A percentile compares a stretch with the other conserved stretches of the same genome.
Conservation (phyloP, 331 rosid genomes). For the Phaseolus coccineus region DNA sequence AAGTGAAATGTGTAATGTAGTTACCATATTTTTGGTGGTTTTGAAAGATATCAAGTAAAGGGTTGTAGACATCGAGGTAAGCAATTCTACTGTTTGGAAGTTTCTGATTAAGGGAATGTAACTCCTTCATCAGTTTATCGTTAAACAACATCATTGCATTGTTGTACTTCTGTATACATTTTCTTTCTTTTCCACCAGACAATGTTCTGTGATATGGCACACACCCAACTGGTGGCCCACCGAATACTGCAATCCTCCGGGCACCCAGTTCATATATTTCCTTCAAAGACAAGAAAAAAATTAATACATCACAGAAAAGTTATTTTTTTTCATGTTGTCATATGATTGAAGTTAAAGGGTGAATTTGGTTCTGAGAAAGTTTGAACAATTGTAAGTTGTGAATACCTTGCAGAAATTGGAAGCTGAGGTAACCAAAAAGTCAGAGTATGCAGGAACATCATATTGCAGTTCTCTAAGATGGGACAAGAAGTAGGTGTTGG, state of each 20-base stretch:
- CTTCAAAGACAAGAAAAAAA: conserved; percentile 23
- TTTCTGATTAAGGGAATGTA: conserved; percentile 36
- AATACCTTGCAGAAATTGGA: conserved; percentile 54
- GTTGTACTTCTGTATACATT: conserved; percentile 50
- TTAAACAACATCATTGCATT: conserved; percentile 56
- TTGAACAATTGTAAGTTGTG: too few species aligned
- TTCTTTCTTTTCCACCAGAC: conserved; percentile 57
- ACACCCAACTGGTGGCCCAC: conserved; percentile 67
- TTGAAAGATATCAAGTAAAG: conserved; percentile 55
- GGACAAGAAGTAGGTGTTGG: conserved; percentile 54
- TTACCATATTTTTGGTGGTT: conserved; percentile 57
- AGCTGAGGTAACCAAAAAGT: conserved; percentile 49
- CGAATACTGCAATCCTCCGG: conserved; percentile 61
- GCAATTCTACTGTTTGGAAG: conserved; percentile 44
- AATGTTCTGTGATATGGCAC: conserved; percentile 66
- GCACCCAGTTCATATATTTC: conserved; percentile 61
- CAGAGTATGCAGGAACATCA: conserved; percentile 59
- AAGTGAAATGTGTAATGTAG: conserved; percentile 7
- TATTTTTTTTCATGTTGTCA: background rate
- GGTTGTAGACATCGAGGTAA: conserved; percentile 59
- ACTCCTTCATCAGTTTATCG: conserved; percentile 42
- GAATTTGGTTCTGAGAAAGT: too few species aligned
- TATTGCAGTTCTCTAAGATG: conserved; percentile 41
- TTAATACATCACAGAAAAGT: background rate
- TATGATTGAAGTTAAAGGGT: background rate